A percentile compares a stretch with the other conserved stretches of the same genome.
phyloP scores from a whole-genome alignment of 345 rosid species.

The Melastoma malabathricum region DNA sequence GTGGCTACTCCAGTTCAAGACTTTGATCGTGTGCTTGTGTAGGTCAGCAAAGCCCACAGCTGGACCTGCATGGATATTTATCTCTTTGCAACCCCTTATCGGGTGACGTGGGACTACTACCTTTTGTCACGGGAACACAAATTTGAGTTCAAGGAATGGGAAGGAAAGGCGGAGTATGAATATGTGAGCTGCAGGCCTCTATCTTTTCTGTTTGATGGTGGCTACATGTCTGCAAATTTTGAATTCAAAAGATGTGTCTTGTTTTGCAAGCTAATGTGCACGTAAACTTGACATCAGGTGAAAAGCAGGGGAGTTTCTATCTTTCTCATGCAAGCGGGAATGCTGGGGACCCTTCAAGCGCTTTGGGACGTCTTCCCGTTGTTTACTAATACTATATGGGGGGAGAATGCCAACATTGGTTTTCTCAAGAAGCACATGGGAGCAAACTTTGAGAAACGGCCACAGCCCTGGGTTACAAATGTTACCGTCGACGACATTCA shows the following conservation, averaged over 20 bases:
- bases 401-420: constrained; percentile 68
- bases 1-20: no score
- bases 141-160: constrained; percentile 71
- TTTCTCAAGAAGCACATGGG: constrained; percentile 93
- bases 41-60: constrained; percentile 80
- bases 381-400: constrained; percentile 92
- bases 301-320: constrained; percentile 79
- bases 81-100: constrained; percentile 89
- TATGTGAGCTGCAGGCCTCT: constrained; percentile 41
- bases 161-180: constrained; percentile 77
- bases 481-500: constrained; percentile 58
- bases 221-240: background rate
- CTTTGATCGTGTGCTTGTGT: constrained; percentile 13
- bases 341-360: constrained; percentile 85
- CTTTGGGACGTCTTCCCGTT: constrained; percentile 96
- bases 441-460: constrained; percentile 61
- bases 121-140: constrained; percentile 75
- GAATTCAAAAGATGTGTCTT: background rate
- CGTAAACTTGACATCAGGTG: constrained; percentile 36
- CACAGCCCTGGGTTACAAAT: constrained; percentile 25
- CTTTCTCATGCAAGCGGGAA: constrained; percentile 97
- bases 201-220: background rate
- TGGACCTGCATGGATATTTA: constrained; percentile 98
- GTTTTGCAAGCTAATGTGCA: background rate
- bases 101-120: constrained; percentile 94